phyloP scores from a whole-genome alignment of 495 filamentous ascomycete species.

The Neurospora sp. region DNA sequence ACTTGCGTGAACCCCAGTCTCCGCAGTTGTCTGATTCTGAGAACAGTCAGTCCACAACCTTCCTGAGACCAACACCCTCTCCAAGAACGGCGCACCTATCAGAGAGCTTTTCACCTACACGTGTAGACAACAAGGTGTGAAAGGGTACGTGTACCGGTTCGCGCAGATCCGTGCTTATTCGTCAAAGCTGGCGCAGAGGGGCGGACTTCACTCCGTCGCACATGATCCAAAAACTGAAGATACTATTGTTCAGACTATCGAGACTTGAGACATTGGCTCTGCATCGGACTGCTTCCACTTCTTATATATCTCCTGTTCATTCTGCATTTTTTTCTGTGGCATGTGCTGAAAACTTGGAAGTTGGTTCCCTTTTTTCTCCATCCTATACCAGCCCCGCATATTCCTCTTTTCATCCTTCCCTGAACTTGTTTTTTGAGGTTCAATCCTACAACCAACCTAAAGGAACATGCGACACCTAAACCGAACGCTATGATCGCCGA shows the following conservation, averaged over 20 bases:
- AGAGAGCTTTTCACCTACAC: background rate
- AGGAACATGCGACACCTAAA: background rate
- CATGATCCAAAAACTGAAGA: background rate
- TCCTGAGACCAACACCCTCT: background rate
- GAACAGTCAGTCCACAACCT: background rate
- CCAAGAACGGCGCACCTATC: background rate
- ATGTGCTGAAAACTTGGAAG: background rate
- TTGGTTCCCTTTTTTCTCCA: no score
- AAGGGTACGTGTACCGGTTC: background rate
- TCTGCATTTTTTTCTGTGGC: background rate
- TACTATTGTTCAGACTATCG: background rate
- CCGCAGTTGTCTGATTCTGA: background rate
- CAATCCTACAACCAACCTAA: background rate
- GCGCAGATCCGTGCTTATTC: background rate
- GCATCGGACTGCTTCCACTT: background rate
- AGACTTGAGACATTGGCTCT: background rate
- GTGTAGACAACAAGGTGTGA: background rate
- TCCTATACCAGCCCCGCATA: background rate
- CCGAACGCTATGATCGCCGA: background rate
- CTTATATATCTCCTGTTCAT: background rate
- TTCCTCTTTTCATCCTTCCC: background rate
- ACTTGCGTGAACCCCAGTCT: background rate
- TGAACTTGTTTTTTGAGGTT: background rate
- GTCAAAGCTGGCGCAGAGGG: background rate
- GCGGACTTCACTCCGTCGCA: background rate